Percentiles rank a stretch among this genome's conserved stretches.
Evolutionary conservation across 768 basidiomycete species (phyloP).

Genomic region (Fibroporia radiculosa): DNA sequence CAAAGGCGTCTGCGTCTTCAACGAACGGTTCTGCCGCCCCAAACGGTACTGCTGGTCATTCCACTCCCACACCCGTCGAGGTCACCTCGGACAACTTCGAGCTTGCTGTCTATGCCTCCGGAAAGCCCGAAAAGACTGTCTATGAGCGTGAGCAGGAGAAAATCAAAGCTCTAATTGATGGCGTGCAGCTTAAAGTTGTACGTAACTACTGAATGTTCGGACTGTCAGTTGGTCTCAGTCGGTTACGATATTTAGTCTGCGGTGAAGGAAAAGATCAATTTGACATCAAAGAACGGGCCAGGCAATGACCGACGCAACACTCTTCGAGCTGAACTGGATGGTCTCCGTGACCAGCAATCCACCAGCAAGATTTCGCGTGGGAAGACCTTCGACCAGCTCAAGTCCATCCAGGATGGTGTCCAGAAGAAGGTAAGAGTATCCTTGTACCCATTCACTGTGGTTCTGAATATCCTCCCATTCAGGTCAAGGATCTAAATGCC

Average conservation of each 20-base stretch:
- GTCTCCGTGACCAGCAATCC: conserved; percentile 72
- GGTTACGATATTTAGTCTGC: conserved; percentile 40
- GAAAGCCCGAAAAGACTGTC: conserved; percentile 78
- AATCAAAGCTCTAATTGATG: conserved; percentile 79
- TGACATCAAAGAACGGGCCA: conserved; percentile 50
- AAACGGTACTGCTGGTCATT: conserved; percentile 27
- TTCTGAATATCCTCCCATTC: background rate
- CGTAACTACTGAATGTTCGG: conserved; percentile 25
- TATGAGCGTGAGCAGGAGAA: conserved; percentile 82
- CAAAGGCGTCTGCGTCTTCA: conserved; percentile 32
- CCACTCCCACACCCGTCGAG: conserved; percentile 23
- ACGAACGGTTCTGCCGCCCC: conserved; percentile 43
- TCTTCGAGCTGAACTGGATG: conserved; percentile 77
- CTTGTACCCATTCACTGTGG: background rate
- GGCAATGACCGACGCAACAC: conserved; percentile 64
- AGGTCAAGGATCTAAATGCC: conserved; percentile 86
- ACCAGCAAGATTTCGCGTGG: conserved; percentile 60
- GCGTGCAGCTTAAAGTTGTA: conserved; percentile 72
- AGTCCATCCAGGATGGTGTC: conserved; percentile 66
- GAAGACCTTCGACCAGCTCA: conserved; percentile 75
- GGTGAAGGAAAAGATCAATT: conserved; percentile 69
- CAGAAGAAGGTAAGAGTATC: conserved; percentile 62
- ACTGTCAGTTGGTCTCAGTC: conserved; percentile 8
- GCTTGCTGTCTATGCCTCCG: conserved; percentile 25
- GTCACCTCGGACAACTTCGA: conserved; percentile 14